Percentiles rank a stretch among this genome's conserved stretches.
Conservation (phyloP, 176 grass and related monocot genomes). For the Calamus simplicifolius region DNA sequence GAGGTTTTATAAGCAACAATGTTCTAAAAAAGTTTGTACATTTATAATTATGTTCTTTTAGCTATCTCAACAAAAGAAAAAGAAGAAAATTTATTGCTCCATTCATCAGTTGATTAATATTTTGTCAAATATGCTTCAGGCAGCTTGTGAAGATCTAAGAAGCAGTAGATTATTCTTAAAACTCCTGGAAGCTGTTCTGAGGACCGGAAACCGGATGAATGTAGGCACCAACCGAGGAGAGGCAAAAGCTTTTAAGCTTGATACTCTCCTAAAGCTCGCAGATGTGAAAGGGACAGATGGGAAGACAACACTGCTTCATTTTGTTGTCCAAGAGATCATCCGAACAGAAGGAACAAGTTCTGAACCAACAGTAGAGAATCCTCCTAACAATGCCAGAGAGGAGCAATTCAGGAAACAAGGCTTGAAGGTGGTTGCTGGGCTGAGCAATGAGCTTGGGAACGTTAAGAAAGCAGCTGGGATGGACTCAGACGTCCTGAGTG, state of each 20-base stretch:
- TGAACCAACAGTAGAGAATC: conserved; percentile 16
- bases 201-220: conserved; percentile 59
- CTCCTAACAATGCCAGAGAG: conserved; percentile 32
- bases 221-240: conserved; percentile 38
- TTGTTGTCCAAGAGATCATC: conserved; percentile 69
- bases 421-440: conserved; percentile 36
- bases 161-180: conserved; percentile 65
- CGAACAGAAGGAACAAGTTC: conserved; percentile 39
- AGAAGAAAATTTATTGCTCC: no score
- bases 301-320: conserved; percentile 63
- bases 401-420: conserved; percentile 63
- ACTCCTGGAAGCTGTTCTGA: conserved; percentile 52
- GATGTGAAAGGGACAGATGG: conserved; percentile 57
- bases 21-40: no score
- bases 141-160: conserved; percentile 68
- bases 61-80: no score
- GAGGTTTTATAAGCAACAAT: no score
- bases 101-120: conserved; percentile 19
- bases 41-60: no score
- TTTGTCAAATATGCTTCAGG: conserved; percentile 47
- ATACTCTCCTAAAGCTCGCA: conserved; percentile 58
- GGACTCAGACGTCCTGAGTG: conserved; percentile 39
- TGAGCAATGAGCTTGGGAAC: conserved; percentile 59
- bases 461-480: conserved; percentile 61
- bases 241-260: conserved; percentile 46